These are phyloP conservation scores for Leccinum griseonigrum DNA, from an alignment of 1,284 basidiomycete species.

Conservation along the genomic window DNA sequence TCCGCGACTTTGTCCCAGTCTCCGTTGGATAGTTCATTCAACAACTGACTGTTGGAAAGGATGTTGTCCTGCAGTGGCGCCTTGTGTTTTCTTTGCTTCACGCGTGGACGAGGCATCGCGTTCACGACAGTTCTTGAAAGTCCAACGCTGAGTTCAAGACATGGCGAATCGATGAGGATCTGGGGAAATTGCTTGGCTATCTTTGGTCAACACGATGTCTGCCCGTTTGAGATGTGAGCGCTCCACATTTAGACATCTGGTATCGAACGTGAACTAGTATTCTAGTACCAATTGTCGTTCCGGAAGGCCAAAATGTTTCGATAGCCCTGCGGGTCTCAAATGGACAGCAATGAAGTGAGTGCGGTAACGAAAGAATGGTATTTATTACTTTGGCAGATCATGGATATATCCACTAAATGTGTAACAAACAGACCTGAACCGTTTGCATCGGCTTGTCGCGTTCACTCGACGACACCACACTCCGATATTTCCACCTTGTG, in stretches of 20 bases:
- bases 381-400: constrained; percentile 8
- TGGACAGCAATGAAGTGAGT: neutral
- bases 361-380: neutral
- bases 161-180: too few relatives aligned
- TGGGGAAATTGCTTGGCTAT: neutral
- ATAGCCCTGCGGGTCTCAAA: neutral
- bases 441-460: neutral
- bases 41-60: constrained; percentile 1
- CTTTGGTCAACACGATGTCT: neutral
- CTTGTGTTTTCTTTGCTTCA: constrained; percentile 22
- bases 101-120: constrained; percentile 32
- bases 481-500: constrained; percentile 59
- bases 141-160: too few relatives aligned
- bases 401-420: neutral
- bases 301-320: too few relatives aligned
- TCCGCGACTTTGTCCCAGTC: constrained; percentile 46
- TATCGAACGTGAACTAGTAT: too few relatives aligned
- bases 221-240: neutral
- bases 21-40: constrained; percentile 26
- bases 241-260: neutral
- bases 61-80: neutral
- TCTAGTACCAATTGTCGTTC: too few relatives aligned
- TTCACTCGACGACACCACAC: constrained; percentile 50
- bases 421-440: neutral
- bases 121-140: too few relatives aligned